These are phyloP conservation scores for Sphaerosporella brunnea DNA, from an alignment of 495 filamentous ascomycete genomes.

Conservation along the genomic window DNA sequence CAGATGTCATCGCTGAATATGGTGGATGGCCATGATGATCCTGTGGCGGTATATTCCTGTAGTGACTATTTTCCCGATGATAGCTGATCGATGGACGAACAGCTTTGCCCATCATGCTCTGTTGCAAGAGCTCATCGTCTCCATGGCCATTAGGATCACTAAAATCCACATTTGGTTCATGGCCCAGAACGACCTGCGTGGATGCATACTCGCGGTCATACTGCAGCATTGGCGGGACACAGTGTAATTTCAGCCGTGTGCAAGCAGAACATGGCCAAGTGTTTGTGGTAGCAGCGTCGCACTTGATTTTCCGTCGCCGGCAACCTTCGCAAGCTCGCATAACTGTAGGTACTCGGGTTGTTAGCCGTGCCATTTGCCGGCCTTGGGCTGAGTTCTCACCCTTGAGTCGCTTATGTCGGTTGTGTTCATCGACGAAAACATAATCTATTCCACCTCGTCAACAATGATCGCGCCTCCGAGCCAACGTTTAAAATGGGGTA, in stretches of 20 bases:
- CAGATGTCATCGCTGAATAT: conserved; percentile 13
- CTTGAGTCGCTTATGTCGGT: conserved; percentile 91
- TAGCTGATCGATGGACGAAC: conserved; percentile 15
- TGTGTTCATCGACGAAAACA: conserved; percentile 99
- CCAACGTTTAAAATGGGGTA: not conserved
- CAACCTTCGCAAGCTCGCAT: conserved; percentile 98
- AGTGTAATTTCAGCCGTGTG: conserved; percentile 77
- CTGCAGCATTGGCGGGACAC: conserved; percentile 72
- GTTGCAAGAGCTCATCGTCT: conserved; percentile 41
- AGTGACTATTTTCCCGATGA: conserved; percentile 16
- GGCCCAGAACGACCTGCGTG: conserved; percentile 25
- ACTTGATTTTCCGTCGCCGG: conserved; percentile 80
- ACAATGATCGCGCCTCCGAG: not conserved
- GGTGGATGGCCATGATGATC: conserved; percentile 16
- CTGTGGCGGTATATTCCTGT: conserved; percentile 15
- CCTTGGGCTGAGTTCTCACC: conserved; percentile 36
- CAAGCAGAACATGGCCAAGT: conserved; percentile 96
- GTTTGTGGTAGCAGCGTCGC: conserved; percentile 94
- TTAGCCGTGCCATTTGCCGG: conserved; percentile 4
- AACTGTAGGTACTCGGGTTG: conserved; percentile 34
- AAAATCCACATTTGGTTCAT: conserved; percentile 28
- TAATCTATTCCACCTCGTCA: conserved; percentile 44
- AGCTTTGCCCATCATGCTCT: conserved; percentile 24
- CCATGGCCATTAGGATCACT: conserved; percentile 30
- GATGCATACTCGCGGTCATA: conserved; percentile 58